phyloP scores from a whole-genome alignment of 306 rosid genomes.

The Medicago arabica region DNA sequence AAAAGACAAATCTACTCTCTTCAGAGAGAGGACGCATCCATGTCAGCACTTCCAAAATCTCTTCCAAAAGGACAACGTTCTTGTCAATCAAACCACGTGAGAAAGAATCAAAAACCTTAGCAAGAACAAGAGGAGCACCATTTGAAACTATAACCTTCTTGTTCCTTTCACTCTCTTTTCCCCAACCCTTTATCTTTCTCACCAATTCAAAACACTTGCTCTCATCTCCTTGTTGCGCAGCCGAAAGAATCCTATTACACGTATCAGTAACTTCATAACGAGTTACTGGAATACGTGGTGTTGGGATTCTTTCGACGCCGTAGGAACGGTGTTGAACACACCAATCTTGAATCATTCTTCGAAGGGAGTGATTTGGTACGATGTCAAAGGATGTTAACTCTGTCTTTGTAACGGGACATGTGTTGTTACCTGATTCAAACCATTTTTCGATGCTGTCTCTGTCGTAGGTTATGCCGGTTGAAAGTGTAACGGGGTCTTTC shows the following conservation, averaged over 20 bases:
- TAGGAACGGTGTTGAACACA: conserved; percentile 67
- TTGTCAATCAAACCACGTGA: conserved; percentile 40
- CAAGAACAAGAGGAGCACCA: conserved; percentile 51
- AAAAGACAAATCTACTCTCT: conserved; percentile 49
- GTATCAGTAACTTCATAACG: conserved; percentile 54
- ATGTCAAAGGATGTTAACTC: conserved; percentile 53
- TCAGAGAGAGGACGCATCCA: conserved; percentile 58
- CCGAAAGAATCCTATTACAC: conserved; percentile 47
- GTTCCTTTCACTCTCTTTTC: conserved; percentile 84
- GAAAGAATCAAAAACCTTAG: conserved; percentile 57
- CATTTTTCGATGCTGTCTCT: conserved; percentile 85
- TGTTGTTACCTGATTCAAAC: conserved; percentile 70
- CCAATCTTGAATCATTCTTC: conserved; percentile 88
- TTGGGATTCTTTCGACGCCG: conserved; percentile 86
- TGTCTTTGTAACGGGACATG: conserved; percentile 77
- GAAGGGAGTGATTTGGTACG: conserved; percentile 76
- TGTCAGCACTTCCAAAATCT: conserved; percentile 58
- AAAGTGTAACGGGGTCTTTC: conserved; percentile 82
- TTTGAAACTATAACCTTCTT: conserved; percentile 55
- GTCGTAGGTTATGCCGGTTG: conserved; percentile 83
- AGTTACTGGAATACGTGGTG: conserved; percentile 71
- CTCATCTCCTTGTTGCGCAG: conserved; percentile 47
- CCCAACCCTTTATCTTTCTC: conserved; percentile 70
- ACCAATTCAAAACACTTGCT: conserved; percentile 55
- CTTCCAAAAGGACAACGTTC: conserved; percentile 49